Evolutionary conservation across 2,329 filamentous ascomycete genomes (phyloP).

Genomic region (Sordariomycetes sp.): DNA sequence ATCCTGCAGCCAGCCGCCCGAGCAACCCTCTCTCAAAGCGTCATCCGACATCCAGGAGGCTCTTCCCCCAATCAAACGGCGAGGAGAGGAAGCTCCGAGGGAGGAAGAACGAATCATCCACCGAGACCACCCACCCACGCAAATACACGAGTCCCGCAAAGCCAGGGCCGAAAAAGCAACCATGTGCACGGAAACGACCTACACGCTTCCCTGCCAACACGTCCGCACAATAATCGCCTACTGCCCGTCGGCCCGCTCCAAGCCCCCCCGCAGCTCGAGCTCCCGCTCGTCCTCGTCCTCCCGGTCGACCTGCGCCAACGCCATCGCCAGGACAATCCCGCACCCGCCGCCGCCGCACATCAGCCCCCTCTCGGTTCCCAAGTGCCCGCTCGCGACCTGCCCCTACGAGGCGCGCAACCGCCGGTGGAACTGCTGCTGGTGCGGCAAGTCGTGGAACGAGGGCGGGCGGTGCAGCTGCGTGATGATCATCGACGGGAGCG

Average conservation of each 20-base stretch:
- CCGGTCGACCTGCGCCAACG: conserved; percentile 29
- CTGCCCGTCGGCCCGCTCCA: conserved; percentile 17
- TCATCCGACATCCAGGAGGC: not conserved
- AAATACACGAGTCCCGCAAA: not conserved
- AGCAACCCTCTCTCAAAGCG: not conserved
- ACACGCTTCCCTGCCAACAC: conserved; percentile 41
- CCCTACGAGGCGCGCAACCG: conserved; percentile 38
- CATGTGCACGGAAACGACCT: conserved; percentile 40
- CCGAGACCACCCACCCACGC: not conserved
- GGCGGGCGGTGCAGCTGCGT: conserved; percentile 37
- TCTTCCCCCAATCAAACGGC: not conserved
- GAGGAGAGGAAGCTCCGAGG: not conserved
- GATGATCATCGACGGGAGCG: conserved; percentile 38
- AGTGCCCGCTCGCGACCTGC: conserved; percentile 34
- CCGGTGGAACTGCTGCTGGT: conserved; percentile 46
- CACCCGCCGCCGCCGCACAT: conserved; percentile 37
- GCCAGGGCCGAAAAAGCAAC: not conserved
- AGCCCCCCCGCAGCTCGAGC: not conserved
- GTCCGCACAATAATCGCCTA: conserved; percentile 31
- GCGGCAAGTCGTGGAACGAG: conserved; percentile 40
- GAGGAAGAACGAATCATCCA: not conserved
- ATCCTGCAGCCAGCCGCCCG: not conserved
- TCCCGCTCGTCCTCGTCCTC: conserved; percentile 12
- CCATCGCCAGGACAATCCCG: conserved; percentile 29
- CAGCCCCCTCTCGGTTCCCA: conserved; percentile 19